These are phyloP conservation scores for Hymenochaete sp. DNA, from an alignment of 1,284 basidiomycete genomes.

Conservation along the genomic window DNA sequence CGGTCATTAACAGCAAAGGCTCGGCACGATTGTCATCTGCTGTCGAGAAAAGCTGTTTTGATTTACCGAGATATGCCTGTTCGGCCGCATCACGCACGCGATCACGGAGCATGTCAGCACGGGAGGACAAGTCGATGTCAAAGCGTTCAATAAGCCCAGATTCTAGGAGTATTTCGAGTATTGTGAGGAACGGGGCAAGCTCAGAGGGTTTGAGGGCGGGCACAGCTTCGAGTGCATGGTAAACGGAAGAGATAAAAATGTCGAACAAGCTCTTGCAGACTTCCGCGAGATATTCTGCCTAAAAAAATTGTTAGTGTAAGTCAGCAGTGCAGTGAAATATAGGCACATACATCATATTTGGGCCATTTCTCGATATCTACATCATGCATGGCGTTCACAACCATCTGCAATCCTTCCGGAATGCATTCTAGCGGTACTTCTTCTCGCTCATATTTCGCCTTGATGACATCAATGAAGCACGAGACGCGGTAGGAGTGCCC, in stretches of 20 bases:
- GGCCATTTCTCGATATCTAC: conserved; percentile 73
- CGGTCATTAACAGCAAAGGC: conserved; percentile 73
- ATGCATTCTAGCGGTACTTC: conserved; percentile 93
- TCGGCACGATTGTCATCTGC: conserved; percentile 72
- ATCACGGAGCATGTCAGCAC: conserved; percentile 63
- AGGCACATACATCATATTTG: conserved; percentile 53
- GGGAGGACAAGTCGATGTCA: conserved; percentile 54
- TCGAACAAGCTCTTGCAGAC: conserved; percentile 75
- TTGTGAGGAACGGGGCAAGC: conserved; percentile 51
- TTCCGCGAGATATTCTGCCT: conserved; percentile 54
- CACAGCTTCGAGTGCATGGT: conserved; percentile 73
- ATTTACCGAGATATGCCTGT: conserved; percentile 63
- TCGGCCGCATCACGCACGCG: conserved; percentile 62
- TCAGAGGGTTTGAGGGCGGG: conserved; percentile 65
- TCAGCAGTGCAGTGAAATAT: conserved; percentile 3
- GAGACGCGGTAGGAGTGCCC: conserved; percentile 69
- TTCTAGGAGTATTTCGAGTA: conserved; percentile 66
- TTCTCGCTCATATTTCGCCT: conserved; percentile 80
- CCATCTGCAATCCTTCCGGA: conserved; percentile 74
- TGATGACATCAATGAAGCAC: conserved; percentile 83
- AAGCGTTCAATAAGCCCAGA: conserved; percentile 60
- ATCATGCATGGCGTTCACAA: conserved; percentile 65
- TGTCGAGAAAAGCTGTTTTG: conserved; percentile 54
- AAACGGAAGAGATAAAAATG: conserved; percentile 78
- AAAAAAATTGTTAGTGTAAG: conserved; percentile 15